phyloP scores from a whole-genome alignment of 2,329 filamentous ascomycete genomes.

The Cryphonectria naterciae region DNA sequence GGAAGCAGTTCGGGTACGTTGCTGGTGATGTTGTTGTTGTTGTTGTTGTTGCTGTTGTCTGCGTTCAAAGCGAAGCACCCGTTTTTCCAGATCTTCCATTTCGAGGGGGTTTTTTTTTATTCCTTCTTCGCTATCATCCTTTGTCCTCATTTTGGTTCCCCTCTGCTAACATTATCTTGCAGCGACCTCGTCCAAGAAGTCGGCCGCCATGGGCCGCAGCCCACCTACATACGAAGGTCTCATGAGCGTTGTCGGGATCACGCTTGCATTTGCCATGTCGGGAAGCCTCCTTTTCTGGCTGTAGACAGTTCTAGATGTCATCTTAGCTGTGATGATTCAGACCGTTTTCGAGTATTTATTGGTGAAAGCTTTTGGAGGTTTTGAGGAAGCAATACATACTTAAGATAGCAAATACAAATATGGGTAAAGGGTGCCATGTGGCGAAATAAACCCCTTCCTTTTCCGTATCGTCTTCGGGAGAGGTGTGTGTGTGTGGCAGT shows the following conservation, averaged over 20 bases:
- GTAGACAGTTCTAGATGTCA: not conserved
- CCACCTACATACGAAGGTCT: slow-evolving; percentile 13
- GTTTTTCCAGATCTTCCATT: not conserved
- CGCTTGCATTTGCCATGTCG: slow-evolving; percentile 20
- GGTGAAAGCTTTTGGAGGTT: not conserved
- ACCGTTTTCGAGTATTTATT: not conserved
- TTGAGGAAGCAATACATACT: not conserved
- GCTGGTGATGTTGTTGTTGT: not conserved
- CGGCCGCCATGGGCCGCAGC: slow-evolving; percentile 9
- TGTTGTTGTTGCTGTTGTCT: not conserved
- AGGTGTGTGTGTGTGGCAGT: too few relatives aligned
- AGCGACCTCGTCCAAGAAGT: slow-evolving; percentile 23
- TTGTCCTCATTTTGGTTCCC: not conserved
- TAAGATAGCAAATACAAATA: not conserved
- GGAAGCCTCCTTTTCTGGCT: slow-evolving; percentile 23
- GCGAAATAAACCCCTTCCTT: not conserved
- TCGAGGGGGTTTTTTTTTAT: not conserved
- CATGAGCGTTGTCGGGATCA: slow-evolving; percentile 5
- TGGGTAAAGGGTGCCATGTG: not conserved
- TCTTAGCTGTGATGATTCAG: not conserved
- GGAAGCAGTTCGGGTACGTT: not conserved
- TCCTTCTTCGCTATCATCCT: not conserved
- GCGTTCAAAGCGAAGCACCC: not conserved
- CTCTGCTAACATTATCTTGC: slow-evolving; percentile 13
- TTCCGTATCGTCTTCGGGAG: not conserved